Evolutionary conservation across 2,329 filamentous ascomycete genomes (phyloP).

Genomic region (Neobulgaria alba): DNA sequence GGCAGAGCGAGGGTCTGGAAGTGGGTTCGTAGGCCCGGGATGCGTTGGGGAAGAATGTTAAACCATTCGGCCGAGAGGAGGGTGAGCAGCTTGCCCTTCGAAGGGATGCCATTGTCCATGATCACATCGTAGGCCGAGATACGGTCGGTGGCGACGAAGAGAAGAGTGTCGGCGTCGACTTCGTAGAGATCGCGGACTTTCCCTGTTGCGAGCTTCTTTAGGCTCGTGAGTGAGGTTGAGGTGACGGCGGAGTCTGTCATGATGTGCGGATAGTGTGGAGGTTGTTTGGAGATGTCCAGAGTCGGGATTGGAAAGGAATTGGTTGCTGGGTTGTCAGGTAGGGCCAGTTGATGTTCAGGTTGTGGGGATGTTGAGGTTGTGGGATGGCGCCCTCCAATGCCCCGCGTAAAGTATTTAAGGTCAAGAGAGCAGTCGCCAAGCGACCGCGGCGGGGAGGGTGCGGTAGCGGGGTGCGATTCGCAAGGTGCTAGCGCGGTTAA

Average conservation of each 20-base stretch:
- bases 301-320: no score
- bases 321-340: no score
- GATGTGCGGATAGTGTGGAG: no score
- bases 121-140: conserved; percentile 95
- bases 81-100: conserved; percentile 60
- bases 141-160: conserved; percentile 81
- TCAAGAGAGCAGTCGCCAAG: no score
- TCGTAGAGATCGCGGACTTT: conserved; percentile 80
- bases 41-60: conserved; percentile 43
- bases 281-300: no score
- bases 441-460: no score
- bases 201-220: conserved; percentile 30
- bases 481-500: no score
- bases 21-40: conserved; percentile 54
- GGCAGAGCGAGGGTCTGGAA: conserved; percentile 53
- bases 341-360: no score
- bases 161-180: conserved; percentile 59
- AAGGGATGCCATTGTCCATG: conserved; percentile 66
- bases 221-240: conserved; percentile 11
- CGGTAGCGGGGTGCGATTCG: no score
- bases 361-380: no score
- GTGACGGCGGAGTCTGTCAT: conserved; percentile 16
- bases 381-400: no score
- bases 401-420: no score
- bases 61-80: conserved; percentile 64